Conservation (phyloP, 2,329 filamentous ascomycete genomes). For the Periconia macrospinosa region DNA sequence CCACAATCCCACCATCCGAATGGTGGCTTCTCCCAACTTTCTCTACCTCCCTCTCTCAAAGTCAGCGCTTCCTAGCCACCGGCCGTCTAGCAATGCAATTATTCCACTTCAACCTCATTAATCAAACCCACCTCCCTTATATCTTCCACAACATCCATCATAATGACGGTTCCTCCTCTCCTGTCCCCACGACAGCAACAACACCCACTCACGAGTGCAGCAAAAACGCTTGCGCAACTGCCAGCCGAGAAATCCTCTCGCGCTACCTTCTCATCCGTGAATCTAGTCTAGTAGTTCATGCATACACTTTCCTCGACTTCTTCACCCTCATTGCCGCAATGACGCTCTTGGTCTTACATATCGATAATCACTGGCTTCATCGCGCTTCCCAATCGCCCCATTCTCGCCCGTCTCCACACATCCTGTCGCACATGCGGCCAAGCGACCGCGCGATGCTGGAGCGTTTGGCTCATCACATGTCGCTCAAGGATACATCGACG, state of each 20-base stretch:
- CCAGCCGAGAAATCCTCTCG: slow-evolving; percentile 3
- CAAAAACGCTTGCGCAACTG: slow-evolving; percentile 2
- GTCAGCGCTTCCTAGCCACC: slow-evolving; percentile 1
- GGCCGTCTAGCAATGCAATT: neutral
- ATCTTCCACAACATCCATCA: neutral
- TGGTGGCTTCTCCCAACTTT: slow-evolving; percentile 4
- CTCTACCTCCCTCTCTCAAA: neutral
- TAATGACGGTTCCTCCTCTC: neutral
- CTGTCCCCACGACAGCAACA: too few relatives aligned
- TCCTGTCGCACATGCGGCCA: slow-evolving; percentile 3
- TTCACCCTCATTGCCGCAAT: slow-evolving; percentile 6
- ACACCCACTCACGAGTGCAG: neutral
- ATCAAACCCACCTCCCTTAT: slow-evolving; percentile 5
- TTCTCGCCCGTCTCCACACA: neutral
- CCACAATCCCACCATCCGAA: neutral
- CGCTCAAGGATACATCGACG: neutral
- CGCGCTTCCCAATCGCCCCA: neutral
- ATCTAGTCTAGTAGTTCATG: neutral
- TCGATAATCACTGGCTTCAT: slow-evolving; percentile 3
- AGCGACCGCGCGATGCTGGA: slow-evolving; percentile 2
- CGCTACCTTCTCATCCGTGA: slow-evolving; percentile 3
- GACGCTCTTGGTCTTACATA: neutral
- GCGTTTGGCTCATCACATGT: neutral
- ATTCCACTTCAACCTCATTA: slow-evolving; percentile 7
- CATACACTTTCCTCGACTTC: slow-evolving; percentile 3